Conservation (phyloP, 2,329 filamentous ascomycete species). For the Diaporthe citrichinensis region DNA sequence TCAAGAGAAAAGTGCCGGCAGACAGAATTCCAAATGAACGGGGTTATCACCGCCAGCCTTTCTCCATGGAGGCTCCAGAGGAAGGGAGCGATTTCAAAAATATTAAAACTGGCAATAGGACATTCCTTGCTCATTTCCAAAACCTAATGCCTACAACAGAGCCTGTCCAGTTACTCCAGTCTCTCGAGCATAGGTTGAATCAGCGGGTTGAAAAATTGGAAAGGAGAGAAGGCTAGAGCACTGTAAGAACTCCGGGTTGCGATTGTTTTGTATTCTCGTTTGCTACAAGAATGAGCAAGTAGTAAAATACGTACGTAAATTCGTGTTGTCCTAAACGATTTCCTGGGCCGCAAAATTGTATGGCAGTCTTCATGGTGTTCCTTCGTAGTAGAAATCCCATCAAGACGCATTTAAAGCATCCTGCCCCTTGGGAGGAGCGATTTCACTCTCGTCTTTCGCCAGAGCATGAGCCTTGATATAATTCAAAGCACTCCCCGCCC, state of each 20-base stretch:
- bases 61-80: background rate
- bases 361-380: no score
- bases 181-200: background rate
- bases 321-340: no score
- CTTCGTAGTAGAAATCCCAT: no score
- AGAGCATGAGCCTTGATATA: constrained; percentile 6
- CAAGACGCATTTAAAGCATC: no score
- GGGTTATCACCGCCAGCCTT: no score
- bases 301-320: no score
- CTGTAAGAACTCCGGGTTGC: no score
- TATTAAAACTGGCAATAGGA: background rate
- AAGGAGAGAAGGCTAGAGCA: no score
- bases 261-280: no score
- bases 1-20: background rate
- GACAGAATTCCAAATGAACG: background rate
- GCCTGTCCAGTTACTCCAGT: background rate
- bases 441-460: background rate
- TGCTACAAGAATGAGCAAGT: no score
- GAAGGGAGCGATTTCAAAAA: background rate
- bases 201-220: no score
- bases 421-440: background rate
- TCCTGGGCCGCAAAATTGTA: no score
- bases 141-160: background rate
- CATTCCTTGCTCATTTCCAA: background rate
- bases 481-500: constrained; percentile 7